Percentiles rank a stretch among this genome's conserved stretches.
These are phyloP conservation scores for Hyaloperonospora arabidopsidis DNA, from an alignment of 352 stramenopile species.

Conservation along the genomic window DNA sequence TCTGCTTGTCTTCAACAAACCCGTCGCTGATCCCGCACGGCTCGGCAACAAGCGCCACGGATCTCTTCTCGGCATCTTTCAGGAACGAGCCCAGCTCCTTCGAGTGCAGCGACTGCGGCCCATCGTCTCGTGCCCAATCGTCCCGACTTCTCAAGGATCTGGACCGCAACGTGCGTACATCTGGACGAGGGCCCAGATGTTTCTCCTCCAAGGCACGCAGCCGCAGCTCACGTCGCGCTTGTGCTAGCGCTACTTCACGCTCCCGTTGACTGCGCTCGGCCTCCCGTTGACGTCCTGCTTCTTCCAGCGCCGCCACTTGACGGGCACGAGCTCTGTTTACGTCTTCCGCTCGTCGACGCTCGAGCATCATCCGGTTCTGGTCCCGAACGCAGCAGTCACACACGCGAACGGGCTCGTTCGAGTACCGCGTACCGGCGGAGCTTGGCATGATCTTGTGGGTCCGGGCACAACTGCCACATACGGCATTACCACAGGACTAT, in stretches of 20 bases:
- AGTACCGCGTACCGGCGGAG: conserved; percentile 55
- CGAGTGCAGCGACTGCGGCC: conserved; percentile 27
- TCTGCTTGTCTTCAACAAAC: conserved; percentile 22
- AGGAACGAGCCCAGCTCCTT: conserved; percentile 49
- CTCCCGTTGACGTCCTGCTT: conserved; percentile 52
- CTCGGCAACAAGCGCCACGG: conserved; percentile 36
- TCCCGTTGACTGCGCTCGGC: conserved; percentile 44
- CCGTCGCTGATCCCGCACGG: conserved; percentile 19
- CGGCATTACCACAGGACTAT: conserved; percentile 70
- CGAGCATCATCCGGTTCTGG: conserved; percentile 67
- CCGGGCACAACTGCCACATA: conserved; percentile 65
- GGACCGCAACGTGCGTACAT: conserved; percentile 33
- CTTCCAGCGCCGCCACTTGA: conserved; percentile 60
- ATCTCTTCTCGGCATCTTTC: conserved; percentile 51
- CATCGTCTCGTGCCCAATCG: conserved; percentile 29
- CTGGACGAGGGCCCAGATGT: conserved; percentile 48
- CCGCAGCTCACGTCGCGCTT: conserved; percentile 35
- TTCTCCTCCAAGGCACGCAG: conserved; percentile 47
- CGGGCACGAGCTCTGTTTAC: conserved; percentile 63
- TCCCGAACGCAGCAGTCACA: conserved; percentile 73
- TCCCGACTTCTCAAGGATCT: conserved; percentile 42
- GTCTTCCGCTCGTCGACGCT: conserved; percentile 58
- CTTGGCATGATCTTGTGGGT: conserved; percentile 72
- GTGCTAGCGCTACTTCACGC: conserved; percentile 39
- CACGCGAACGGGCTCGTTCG: conserved; percentile 74